A percentile compares a stretch with the other conserved stretches of the same genome.
phyloP scores from a whole-genome alignment of 2,329 filamentous ascomycete genomes.

The Phaeosphaeria sp. region DNA sequence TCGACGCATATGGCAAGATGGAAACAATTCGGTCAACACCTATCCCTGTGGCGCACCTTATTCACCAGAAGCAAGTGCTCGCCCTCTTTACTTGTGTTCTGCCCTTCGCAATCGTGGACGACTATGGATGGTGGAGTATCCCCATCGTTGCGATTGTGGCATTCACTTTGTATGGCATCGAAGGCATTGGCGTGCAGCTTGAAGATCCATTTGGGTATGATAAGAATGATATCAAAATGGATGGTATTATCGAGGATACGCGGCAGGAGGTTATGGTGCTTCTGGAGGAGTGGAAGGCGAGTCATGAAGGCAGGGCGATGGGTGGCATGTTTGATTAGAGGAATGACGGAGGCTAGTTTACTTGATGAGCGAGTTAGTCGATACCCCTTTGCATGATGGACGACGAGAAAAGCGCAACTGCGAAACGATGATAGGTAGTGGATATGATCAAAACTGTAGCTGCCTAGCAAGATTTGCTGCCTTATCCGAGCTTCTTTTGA shows the following conservation, averaged over 20 bases:
- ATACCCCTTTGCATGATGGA: too few species aligned
- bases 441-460: too few species aligned
- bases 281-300: conserved; percentile 63
- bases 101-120: conserved; percentile 68
- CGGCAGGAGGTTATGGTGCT: conserved; percentile 65
- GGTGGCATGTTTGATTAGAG: conserved; percentile 47
- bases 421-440: too few species aligned
- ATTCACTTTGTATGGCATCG: conserved; percentile 70
- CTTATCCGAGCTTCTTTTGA: too few species aligned
- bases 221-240: conserved; percentile 72
- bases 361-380: too few species aligned
- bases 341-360: too few species aligned
- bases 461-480: too few species aligned
- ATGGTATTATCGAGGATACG: conserved; percentile 68
- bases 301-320: conserved; percentile 34
- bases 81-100: conserved; percentile 67
- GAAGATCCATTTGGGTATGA: conserved; percentile 73
- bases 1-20: conserved; percentile 67
- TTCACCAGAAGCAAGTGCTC: conserved; percentile 70
- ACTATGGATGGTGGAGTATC: conserved; percentile 69
- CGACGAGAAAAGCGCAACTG: too few species aligned
- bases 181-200: conserved; percentile 68
- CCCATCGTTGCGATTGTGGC: conserved; percentile 65
- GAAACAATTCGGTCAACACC: conserved; percentile 71
- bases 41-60: conserved; percentile 69